phyloP scores from a whole-genome alignment of 169 alveolate genomes.

The Perkinsus marinus region DNA sequence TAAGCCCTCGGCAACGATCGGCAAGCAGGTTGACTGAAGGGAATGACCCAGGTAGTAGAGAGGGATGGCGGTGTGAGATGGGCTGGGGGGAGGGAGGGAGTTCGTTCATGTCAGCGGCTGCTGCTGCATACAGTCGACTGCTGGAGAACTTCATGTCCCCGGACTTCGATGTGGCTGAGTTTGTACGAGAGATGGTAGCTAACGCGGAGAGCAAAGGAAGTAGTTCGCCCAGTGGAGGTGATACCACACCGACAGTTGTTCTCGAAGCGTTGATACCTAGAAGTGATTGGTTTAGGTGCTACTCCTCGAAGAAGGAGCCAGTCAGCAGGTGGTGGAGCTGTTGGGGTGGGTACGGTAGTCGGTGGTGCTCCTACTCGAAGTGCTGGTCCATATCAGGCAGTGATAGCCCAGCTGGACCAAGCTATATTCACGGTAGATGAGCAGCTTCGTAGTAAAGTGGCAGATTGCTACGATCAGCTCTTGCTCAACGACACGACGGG shows the following conservation, averaged over 20 bases:
- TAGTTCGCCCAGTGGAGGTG: neutral
- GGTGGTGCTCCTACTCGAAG: neutral
- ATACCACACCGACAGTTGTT: too few species aligned
- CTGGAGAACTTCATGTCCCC: neutral
- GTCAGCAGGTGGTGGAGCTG: neutral
- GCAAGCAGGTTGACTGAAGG: neutral
- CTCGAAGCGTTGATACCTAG: too few species aligned
- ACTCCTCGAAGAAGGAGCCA: neutral
- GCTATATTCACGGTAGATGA: neutral
- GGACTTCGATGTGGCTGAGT: neutral
- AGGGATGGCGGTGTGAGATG: neutral
- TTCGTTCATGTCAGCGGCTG: neutral
- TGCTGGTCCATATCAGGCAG: neutral
- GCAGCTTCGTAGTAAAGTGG: neutral
- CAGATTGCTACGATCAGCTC: neutral
- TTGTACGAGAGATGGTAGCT: neutral
- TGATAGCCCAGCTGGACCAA: neutral
- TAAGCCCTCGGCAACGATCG: neutral
- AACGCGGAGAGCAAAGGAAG: neutral
- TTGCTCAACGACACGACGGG: neutral
- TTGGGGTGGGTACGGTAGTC: neutral
- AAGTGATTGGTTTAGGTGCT: neutral
- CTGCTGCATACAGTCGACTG: neutral
- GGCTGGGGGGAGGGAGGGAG: neutral
- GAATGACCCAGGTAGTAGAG: neutral